Conservation (phyloP, 1,139 yeast genomes). For the Zygosaccharomyces pseudobailii region DNA sequence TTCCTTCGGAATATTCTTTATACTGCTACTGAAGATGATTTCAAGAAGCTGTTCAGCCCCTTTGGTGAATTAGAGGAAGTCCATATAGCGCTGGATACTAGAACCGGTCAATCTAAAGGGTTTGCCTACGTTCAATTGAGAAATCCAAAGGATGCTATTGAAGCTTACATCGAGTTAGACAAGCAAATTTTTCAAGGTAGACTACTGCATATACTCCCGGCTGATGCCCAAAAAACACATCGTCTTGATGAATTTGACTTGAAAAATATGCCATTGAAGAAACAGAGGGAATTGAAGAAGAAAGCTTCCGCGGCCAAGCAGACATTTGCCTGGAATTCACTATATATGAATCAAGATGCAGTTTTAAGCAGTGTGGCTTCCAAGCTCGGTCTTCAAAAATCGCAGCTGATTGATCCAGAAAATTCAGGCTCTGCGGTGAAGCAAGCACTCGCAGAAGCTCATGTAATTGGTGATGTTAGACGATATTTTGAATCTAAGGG, state of each 20-base stretch:
- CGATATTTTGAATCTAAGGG: constrained; percentile 80
- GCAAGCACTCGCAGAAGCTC: constrained; percentile 96
- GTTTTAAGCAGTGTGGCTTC: constrained; percentile 86
- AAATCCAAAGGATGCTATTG: constrained; percentile 63
- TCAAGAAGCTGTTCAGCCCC: constrained; percentile 43
- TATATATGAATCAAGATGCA: constrained; percentile 87
- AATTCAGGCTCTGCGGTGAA: constrained; percentile 89
- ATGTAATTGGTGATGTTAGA: constrained; percentile 87
- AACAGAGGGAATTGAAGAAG: constrained; percentile 78
- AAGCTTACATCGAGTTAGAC: constrained; percentile 70
- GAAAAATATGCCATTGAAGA: constrained; percentile 84
- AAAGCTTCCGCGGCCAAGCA: constrained; percentile 79
- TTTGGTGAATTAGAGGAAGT: constrained; percentile 68
- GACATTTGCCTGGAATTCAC: constrained; percentile 93
- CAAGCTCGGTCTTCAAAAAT: constrained; percentile 74
- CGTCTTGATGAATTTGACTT: constrained; percentile 84
- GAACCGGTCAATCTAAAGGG: constrained; percentile 89
- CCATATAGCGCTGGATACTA: constrained; percentile 85
- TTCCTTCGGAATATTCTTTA: constrained; percentile 85
- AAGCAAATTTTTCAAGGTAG: constrained; percentile 94
- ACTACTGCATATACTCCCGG: constrained; percentile 83
- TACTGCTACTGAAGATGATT: constrained; percentile 75
- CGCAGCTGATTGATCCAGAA: constrained; percentile 83
- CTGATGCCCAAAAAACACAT: constrained; percentile 72
- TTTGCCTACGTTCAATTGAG: constrained; percentile 79